Base-by-base conservation (phyloP, 257 asterid species). In the Nicotiana undulata region DNA sequence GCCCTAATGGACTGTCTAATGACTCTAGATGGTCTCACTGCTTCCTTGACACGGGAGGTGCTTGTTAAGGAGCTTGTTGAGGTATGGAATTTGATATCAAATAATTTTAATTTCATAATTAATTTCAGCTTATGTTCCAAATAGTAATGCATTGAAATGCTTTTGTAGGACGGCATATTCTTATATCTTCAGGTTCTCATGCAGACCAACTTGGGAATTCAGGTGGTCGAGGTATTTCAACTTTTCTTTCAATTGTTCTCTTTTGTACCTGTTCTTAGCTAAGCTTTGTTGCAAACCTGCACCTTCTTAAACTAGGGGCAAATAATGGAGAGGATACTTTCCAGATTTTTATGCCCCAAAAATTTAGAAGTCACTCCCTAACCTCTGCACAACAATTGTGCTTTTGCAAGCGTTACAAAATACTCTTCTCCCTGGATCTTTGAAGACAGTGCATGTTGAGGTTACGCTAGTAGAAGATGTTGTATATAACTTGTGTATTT, bases 61-160 rank as follows among this genome's bases (percentile, higher is more conserved):
- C 84, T 92, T 75, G 88, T 95, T 81, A 92, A 91, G 84, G 97
- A 95, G 86, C 89, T 95, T 85, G 87, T 91, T 85, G 95, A 90
- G 91, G 99, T 92, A 92, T 78, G 85, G 77, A 15, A 49, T 77
- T 81, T 18, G n/a, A 58, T 53, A 59, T 68, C 16, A 9, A 64
- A 78, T 72, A 22, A 20, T 20, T 59, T 79, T 37, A 52, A 6
- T 79, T 8, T 76, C 12, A 17, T 61, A 74, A 31, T 31, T 56
- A 46, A 51, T 26, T 20, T 80, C 51, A 44, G 40, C 63, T 46
- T n/a, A 24, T 7, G 11, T 51, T 75, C 76, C 34, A 18, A 17
- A 82, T 68, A 82, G 44, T 78, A 28, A 70, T 80, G 12, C 85
- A 53, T 68, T 66, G 66, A 20, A 44, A 46, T 82, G 82, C 77